These are phyloP conservation scores for Xerocomus spinulosus DNA, from an alignment of 768 basidiomycete species.

Conservation along the genomic window DNA sequence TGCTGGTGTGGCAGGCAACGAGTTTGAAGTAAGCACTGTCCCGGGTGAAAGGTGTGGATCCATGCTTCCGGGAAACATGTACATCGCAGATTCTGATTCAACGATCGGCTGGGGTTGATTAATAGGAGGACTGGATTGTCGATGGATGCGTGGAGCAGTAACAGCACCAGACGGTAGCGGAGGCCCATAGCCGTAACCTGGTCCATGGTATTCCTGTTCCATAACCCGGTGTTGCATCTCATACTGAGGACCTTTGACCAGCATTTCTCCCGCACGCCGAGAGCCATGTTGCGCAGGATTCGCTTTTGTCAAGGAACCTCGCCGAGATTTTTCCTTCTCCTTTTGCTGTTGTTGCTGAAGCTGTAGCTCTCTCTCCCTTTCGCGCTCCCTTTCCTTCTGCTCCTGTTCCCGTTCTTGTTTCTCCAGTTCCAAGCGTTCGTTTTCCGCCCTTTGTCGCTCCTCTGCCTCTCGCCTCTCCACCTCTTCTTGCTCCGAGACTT, in stretches of 20 bases:
- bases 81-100: conserved; percentile 28
- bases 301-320: conserved; percentile 65
- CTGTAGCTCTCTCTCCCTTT: conserved; percentile 29
- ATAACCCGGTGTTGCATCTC: conserved; percentile 92
- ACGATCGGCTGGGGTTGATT: conserved; percentile 27
- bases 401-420: conserved; percentile 54
- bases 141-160: conserved; percentile 19
- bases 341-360: conserved; percentile 38
- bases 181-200: conserved; percentile 25
- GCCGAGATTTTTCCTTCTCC: conserved; percentile 38
- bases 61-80: conserved; percentile 25
- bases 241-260: conserved; percentile 85
- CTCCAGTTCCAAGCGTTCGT: conserved; percentile 44
- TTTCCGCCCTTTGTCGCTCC: conserved; percentile 40
- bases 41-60: conserved; percentile 51
- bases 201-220: conserved; percentile 75
- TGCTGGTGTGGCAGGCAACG: conserved; percentile 23
- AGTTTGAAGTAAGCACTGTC: conserved; percentile 41
- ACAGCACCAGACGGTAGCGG: conserved; percentile 21
- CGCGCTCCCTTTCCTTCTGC: conserved; percentile 33
- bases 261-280: conserved; percentile 75
- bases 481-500: conserved; percentile 32
- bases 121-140: conserved; percentile 24
- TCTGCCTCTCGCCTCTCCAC: conserved; percentile 38
- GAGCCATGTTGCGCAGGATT: conserved; percentile 43